Evolutionary conservation across 2,329 filamentous ascomycete species (phyloP).

Genomic region (Cytospora chrysosperma): DNA sequence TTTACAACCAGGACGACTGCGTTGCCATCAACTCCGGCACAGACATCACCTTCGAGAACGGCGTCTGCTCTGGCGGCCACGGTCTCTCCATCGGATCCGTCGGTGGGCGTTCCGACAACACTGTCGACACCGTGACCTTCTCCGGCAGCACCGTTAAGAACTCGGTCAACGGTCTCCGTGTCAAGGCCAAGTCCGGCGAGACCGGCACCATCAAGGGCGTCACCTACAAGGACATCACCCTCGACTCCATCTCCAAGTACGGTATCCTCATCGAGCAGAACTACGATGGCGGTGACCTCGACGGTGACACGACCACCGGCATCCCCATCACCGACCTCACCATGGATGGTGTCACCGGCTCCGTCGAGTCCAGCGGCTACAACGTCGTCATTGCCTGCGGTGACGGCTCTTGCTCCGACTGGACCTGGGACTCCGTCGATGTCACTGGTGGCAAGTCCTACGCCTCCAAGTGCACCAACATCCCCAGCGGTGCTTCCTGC

Average conservation of each 20-base stretch:
- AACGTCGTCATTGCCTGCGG: conserved; percentile 22
- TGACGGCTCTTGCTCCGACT: conserved; percentile 17
- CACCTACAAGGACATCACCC: conserved; percentile 16
- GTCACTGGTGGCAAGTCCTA: conserved; percentile 15
- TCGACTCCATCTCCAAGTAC: conserved; percentile 18
- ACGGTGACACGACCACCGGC: conserved; percentile 15
- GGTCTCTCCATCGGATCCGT: conserved; percentile 58
- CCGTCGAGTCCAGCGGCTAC: conserved; percentile 5
- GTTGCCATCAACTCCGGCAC: conserved; percentile 56
- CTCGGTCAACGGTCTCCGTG: conserved; percentile 47
- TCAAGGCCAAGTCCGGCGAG: conserved; percentile 14
- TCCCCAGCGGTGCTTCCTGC: conserved; percentile 13
- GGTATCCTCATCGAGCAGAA: conserved; percentile 23
- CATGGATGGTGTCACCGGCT: conserved; percentile 14
- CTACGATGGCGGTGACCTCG: conserved; percentile 22
- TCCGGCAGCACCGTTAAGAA: conserved; percentile 45
- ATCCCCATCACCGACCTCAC: conserved; percentile 21
- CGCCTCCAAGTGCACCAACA: conserved; percentile 15
- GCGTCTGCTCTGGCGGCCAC: conserved; percentile 49
- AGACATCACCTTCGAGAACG: conserved; percentile 39
- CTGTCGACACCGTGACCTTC: conserved; percentile 51
- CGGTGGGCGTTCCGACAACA: conserved; percentile 53
- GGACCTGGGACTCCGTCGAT: conserved; percentile 18
- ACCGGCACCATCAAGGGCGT: conserved; percentile 10
- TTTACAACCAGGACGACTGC: conserved; percentile 61